phyloP scores from a whole-genome alignment of 805 yeast genomes.

The Kregervanrija pseudodelftensis region DNA sequence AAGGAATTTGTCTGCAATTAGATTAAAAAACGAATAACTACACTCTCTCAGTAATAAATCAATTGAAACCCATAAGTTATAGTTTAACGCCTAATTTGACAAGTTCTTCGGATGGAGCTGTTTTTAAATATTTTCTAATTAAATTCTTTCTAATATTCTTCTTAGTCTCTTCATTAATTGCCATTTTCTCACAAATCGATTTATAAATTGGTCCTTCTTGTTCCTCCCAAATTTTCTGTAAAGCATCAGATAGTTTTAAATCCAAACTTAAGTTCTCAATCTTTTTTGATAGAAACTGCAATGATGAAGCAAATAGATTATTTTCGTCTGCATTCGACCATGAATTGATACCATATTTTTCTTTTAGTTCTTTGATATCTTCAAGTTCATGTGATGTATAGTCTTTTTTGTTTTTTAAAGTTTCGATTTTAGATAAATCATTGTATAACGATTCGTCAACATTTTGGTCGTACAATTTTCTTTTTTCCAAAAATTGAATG shows the following conservation, averaged over 20 bases:
- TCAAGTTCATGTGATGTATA: constrained; percentile 26
- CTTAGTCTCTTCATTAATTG: constrained; percentile 35
- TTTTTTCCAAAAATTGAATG: constrained; percentile 45
- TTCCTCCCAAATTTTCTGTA: constrained; percentile 20
- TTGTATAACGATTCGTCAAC: constrained; percentile 20
- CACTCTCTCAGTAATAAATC: too few relatives aligned
- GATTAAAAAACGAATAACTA: too few relatives aligned
- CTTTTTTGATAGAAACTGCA: constrained; percentile 18
- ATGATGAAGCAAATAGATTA: constrained; percentile 22
- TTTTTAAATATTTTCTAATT: constrained; percentile 48
- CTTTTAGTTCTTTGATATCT: constrained; percentile 30
- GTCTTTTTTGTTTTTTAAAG: constrained; percentile 12
- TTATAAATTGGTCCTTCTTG: constrained; percentile 29
- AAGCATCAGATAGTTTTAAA: constrained; percentile 12
- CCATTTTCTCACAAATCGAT: constrained; percentile 28
- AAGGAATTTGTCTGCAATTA: too few relatives aligned
- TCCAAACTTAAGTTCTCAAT: constrained; percentile 15
- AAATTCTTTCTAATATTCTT: constrained; percentile 62
- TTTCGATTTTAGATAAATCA: constrained; percentile 22
- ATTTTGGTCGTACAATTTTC: constrained; percentile 26
- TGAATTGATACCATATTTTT: constrained; percentile 23
- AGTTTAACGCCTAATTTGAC: constrained; percentile 18
- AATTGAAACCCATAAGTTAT: constrained; percentile 3
- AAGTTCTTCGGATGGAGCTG: constrained; percentile 22
- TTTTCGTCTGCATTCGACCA: constrained; percentile 20